Percentiles rank a stretch among this genome's conserved stretches.
phyloP scores from a whole-genome alignment of 2,329 filamentous ascomycete species.

The Clarireedia paspali region DNA sequence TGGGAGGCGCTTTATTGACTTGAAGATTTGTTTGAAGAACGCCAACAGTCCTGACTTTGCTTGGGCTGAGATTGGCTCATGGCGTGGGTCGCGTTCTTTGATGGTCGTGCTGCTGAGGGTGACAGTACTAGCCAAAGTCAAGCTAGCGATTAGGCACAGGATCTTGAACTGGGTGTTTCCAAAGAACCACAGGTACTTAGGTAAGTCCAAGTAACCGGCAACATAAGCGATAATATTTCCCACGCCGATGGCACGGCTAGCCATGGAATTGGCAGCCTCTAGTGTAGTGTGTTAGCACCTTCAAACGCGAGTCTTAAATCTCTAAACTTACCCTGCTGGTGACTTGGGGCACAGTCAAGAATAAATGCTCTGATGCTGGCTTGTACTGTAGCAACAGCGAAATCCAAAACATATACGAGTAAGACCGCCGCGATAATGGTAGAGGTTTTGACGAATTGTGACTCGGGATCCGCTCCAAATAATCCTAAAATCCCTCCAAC shows the following conservation, averaged over 20 bases:
- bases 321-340: slow-evolving; percentile 61
- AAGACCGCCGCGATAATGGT: slow-evolving; percentile 75
- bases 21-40: slow-evolving; percentile 74
- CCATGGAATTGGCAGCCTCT: slow-evolving; percentile 80
- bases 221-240: slow-evolving; percentile 90
- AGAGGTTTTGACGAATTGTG: slow-evolving; percentile 52
- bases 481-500: slow-evolving; percentile 59
- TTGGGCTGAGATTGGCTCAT: slow-evolving; percentile 55
- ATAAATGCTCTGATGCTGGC: slow-evolving; percentile 88
- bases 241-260: slow-evolving; percentile 74
- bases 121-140: slow-evolving; percentile 64
- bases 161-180: slow-evolving; percentile 90
- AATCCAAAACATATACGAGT: slow-evolving; percentile 85
- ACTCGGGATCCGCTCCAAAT: slow-evolving; percentile 63
- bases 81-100: slow-evolving; percentile 70
- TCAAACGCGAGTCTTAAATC: no score
- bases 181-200: slow-evolving; percentile 66
- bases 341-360: slow-evolving; percentile 82
- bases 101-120: slow-evolving; percentile 62
- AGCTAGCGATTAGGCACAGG: slow-evolving; percentile 75
- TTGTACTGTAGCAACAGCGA: slow-evolving; percentile 94
- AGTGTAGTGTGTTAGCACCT: background rate
- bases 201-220: slow-evolving; percentile 76
- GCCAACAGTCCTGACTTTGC: slow-evolving; percentile 58
- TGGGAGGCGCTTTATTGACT: slow-evolving; percentile 69